Percentiles rank a stretch among this genome's conserved stretches.
These are phyloP conservation scores for Fusarium sulawesiense DNA, from an alignment of 2,329 filamentous ascomycete species.

Conservation along the genomic window DNA sequence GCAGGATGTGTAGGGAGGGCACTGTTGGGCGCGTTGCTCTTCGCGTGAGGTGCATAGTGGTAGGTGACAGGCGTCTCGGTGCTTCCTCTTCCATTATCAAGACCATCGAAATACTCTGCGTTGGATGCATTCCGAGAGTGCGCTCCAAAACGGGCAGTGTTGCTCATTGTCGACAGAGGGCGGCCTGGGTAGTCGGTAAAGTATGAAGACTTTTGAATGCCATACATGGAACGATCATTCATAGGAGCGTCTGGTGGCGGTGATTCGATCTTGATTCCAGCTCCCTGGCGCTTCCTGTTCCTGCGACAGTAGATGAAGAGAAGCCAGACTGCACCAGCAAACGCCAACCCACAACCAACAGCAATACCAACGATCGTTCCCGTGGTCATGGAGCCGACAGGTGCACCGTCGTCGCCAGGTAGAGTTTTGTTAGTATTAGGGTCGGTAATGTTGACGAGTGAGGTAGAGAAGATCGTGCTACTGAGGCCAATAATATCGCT, in stretches of 20 bases:
- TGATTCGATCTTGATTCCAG: slow-evolving; percentile 24
- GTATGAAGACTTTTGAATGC: not conserved
- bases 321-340: slow-evolving; percentile 57
- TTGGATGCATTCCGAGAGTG: slow-evolving; percentile 25
- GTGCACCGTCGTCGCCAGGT: slow-evolving; percentile 42
- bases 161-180: not conserved
- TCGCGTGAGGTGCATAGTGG: too few species aligned
- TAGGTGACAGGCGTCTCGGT: not conserved
- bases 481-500: slow-evolving; percentile 56
- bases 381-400: slow-evolving; percentile 53
- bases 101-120: slow-evolving; percentile 16
- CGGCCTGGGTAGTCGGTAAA: not conserved
- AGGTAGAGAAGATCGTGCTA: slow-evolving; percentile 55
- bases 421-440: slow-evolving; percentile 44
- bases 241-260: not conserved
- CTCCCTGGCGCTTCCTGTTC: not conserved
- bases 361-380: slow-evolving; percentile 66
- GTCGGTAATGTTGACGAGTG: slow-evolving; percentile 56
- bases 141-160: not conserved
- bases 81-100: not conserved
- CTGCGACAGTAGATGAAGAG: slow-evolving; percentile 62
- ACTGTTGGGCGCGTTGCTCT: too few species aligned
- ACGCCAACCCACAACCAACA: slow-evolving; percentile 57
- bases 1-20: too few species aligned
- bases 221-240: not conserved